A percentile compares a stretch with the other conserved stretches of the same genome.
These are phyloP conservation scores for Cyberlindnera meyerae DNA, from an alignment of 805 yeast species.

Conservation along the genomic window DNA sequence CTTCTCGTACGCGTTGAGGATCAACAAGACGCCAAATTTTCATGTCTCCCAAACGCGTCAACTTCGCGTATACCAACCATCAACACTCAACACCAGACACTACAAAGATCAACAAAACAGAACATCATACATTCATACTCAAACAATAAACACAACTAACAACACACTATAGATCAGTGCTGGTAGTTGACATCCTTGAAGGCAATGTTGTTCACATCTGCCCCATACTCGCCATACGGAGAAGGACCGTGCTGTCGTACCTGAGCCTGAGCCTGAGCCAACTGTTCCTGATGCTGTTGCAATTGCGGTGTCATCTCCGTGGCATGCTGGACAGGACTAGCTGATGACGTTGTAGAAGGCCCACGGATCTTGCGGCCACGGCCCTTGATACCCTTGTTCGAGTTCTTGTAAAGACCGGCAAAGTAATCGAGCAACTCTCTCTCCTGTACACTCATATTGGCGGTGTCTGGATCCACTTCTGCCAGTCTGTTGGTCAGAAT, in stretches of 20 bases:
- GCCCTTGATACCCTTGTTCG: conserved; percentile 89
- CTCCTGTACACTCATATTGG: conserved; percentile 55
- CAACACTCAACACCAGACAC: no score
- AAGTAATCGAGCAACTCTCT: conserved; percentile 70
- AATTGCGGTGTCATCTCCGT: not conserved
- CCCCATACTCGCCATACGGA: no score
- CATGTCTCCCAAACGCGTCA: no score
- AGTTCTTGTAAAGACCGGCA: conserved; percentile 76
- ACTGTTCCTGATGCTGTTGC: not conserved
- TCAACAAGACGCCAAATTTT: no score
- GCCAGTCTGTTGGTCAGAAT: conserved; percentile 64
- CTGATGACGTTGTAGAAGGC: not conserved
- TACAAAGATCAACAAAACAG: no score
- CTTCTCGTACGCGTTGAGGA: no score
- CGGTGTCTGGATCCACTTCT: conserved; percentile 47
- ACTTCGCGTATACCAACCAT: no score
- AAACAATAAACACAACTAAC: not conserved
- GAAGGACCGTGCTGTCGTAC: no score
- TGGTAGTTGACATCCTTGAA: conserved; percentile 24
- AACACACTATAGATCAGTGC: conserved; percentile 4
- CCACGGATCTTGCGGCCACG: conserved; percentile 55
- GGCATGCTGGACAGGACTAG: conserved; percentile 2
- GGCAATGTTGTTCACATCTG: conserved; percentile 16
- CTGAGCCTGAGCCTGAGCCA: no score
- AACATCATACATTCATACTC: no score